phyloP scores from a whole-genome alignment of 805 yeast genomes.

The Saturnispora gosingensis region DNA sequence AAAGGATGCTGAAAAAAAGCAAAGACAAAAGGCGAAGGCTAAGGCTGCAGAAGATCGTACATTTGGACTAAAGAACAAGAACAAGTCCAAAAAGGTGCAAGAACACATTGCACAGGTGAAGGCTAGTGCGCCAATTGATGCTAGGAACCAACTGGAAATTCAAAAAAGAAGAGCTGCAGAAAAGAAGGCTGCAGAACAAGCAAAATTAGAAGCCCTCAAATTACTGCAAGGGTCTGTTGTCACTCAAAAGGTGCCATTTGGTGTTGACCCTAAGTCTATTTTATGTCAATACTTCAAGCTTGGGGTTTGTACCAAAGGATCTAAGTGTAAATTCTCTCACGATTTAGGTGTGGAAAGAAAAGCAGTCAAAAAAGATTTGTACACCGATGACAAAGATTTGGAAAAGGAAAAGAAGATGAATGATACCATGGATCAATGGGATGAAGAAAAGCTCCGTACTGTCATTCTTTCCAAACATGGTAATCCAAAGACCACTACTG shows the following conservation, averaged over 20 bases:
- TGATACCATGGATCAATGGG: conserved; percentile 96
- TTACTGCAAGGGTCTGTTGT: conserved; percentile 58
- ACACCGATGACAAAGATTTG: conserved; percentile 69
- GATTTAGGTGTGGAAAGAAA: conserved; percentile 79
- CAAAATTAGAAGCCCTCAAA: conserved; percentile 78
- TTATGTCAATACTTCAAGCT: conserved; percentile 82
- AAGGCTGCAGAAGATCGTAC: conserved; percentile 75
- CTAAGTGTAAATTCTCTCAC: conserved; percentile 87
- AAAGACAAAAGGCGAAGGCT: conserved; percentile 48
- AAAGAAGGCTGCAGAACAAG: conserved; percentile 85
- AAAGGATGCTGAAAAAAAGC: conserved; percentile 53
- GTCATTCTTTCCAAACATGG: conserved; percentile 92
- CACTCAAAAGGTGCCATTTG: conserved; percentile 84
- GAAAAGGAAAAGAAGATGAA: conserved; percentile 44
- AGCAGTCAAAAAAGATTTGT: conserved; percentile 82
- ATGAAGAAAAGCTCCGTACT: conserved; percentile 83
- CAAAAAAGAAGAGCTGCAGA: conserved; percentile 72
- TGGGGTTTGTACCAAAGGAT: conserved; percentile 76
- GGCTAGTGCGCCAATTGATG: conserved; percentile 41
- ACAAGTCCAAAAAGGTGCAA: conserved; percentile 88
- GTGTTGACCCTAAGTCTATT: conserved; percentile 94
- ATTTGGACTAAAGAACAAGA: conserved; percentile 92
- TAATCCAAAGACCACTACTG: conserved; percentile 88
- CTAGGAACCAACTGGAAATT: conserved; percentile 35
- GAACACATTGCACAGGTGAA: conserved; percentile 59